Evolutionary conservation across 2,329 filamentous ascomycete genomes (phyloP).

Genomic region (Diaporthe sp.): DNA sequence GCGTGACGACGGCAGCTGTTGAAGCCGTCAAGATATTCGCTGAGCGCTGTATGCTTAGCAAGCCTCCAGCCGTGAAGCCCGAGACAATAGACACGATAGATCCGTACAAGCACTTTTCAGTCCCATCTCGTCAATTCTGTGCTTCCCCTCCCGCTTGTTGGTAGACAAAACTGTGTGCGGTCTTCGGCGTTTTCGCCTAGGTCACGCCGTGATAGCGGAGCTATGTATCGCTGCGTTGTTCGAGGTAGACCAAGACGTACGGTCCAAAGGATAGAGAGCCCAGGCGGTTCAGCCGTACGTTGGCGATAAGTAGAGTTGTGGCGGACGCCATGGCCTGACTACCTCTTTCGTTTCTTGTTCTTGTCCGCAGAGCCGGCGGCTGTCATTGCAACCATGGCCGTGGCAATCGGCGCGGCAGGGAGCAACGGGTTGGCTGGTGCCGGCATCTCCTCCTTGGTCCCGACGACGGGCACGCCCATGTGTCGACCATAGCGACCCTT

Average conservation of each 20-base stretch:
- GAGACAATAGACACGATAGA: slow-evolving; percentile 16
- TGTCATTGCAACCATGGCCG: slow-evolving; percentile 54
- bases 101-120: slow-evolving; percentile 7
- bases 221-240: background rate
- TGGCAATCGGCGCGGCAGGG: slow-evolving; percentile 46
- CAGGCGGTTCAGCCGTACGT: background rate
- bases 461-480: slow-evolving; percentile 71
- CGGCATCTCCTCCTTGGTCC: slow-evolving; percentile 62
- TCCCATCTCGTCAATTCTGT: background rate
- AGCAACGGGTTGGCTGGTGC: slow-evolving; percentile 46
- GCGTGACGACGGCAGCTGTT: slow-evolving; percentile 31
- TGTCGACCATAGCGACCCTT: slow-evolving; percentile 89
- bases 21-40: slow-evolving; percentile 23
- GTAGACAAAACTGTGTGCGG: background rate
- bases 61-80: background rate
- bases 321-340: slow-evolving; percentile 35
- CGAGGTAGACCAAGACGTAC: background rate
- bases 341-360: slow-evolving; percentile 72
- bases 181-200: background rate
- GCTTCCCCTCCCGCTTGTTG: background rate
- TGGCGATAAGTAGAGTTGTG: background rate
- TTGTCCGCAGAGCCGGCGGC: slow-evolving; percentile 59
- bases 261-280: background rate
- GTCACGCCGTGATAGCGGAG: background rate
- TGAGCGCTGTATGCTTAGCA: slow-evolving; percentile 17